Conservation (phyloP, 306 rosid genomes). For the Dalbergia cochinchinensis region DNA sequence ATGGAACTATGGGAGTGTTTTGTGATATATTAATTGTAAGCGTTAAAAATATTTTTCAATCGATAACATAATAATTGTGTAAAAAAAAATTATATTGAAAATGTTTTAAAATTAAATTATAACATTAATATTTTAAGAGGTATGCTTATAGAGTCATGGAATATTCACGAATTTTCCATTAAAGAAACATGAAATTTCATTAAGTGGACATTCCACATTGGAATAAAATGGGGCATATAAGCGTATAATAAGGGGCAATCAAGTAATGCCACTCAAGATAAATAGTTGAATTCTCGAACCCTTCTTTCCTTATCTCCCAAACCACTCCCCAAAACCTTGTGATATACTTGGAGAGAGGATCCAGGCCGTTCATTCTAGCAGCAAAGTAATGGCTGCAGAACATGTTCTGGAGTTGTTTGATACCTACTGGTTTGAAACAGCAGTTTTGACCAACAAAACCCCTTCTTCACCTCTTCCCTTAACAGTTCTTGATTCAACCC, state of each 20-base stretch:
- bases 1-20: too few species aligned
- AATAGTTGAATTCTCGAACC: slow-evolving; percentile 6
- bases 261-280: slow-evolving; percentile 29
- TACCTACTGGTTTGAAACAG: slow-evolving; percentile 62
- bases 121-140: neutral
- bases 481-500: neutral
- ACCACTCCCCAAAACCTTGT: neutral
- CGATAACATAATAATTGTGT: too few species aligned
- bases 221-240: slow-evolving; percentile 31
- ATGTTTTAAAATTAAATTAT: too few species aligned
- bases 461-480: slow-evolving; percentile 26
- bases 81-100: too few species aligned
- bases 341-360: neutral
- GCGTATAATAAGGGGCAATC: neutral
- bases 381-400: slow-evolving; percentile 58
- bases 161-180: neutral
- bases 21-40: too few species aligned
- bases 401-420: slow-evolving; percentile 68
- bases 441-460: slow-evolving; percentile 48
- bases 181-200: neutral
- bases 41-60: too few species aligned
- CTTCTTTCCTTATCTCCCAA: slow-evolving; percentile 9
- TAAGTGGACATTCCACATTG: neutral
- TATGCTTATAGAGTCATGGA: neutral
- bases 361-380: slow-evolving; percentile 23